Base-by-base conservation (phyloP, 345 rosid genomes). In the Iberis pinnata region DNA sequence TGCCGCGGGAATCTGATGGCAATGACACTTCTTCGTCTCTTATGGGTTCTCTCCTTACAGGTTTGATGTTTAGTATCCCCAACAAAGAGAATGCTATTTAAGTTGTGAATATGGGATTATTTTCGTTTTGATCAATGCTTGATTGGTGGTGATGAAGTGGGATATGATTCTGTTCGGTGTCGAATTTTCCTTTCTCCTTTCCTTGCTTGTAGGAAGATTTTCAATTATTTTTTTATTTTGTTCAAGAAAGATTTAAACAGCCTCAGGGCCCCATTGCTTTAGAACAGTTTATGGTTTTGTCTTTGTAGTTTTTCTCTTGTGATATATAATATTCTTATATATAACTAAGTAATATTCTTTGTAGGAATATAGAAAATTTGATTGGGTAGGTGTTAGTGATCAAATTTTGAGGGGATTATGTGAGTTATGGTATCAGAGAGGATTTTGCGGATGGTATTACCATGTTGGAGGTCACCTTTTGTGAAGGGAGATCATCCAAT, bases 381-480 rank as follows among this genome's bases (percentile, higher is more conserved):
- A n/a, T n/a, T n/a, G n/a, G n/a, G n/a, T n/a, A n/a, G n/a, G n/a
- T n/a, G n/a, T n/a, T n/a, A n/a, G n/a, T n/a, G n/a, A n/a, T n/a
- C n/a, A n/a, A n/a, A n/a, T n/a, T n/a, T n/a, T n/a, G n/a, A n/a
- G n/a, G n/a, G n/a, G 60, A 29, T 43, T 73, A 81, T 85, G 89
- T 85, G 65, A 88, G 83, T 69, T 60, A 88, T 88, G 99, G 87
- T 88, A 66, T 68, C 95, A 3, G 64, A 68, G 37, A 51, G 87
- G 43, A 57, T 86, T 38, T 72, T 83, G 80, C 71, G 78, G 56
- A 65, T 88, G 68, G 80, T 93, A 58, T 69, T 87, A 17, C 80
- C 86, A 27, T 93, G 99, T 73, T 93, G 95, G 97, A 88, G 67
- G 65, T 36, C 69, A 42, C 83, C 95, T 65, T 80, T 80, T 2